Evolutionary conservation across 2,329 filamentous ascomycete species (phyloP).

Genomic region (Microdochium paspali): DNA sequence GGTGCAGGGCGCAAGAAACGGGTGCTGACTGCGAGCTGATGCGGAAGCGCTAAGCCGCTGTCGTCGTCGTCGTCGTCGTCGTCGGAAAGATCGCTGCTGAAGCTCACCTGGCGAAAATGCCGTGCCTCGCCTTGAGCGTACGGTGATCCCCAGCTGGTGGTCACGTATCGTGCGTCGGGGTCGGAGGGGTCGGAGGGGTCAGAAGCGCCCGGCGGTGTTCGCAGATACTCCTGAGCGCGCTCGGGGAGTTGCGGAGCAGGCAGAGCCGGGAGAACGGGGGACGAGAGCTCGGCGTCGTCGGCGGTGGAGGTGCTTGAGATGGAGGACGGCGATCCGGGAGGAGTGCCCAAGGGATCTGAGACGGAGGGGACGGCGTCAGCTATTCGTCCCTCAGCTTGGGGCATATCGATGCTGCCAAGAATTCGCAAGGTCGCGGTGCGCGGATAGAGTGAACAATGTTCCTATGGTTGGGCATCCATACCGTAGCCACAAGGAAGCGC

Average conservation of each 20-base stretch:
- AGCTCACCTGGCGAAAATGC: slow-evolving; percentile 39
- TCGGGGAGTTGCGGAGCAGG: slow-evolving; percentile 48
- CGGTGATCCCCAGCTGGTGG: slow-evolving; percentile 86
- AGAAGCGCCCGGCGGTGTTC: slow-evolving; percentile 39
- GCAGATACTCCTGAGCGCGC: slow-evolving; percentile 43
- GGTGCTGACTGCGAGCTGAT: slow-evolving; percentile 52
- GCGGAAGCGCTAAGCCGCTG: slow-evolving; percentile 37
- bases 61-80: slow-evolving; percentile 19
- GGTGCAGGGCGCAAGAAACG: slow-evolving; percentile 52
- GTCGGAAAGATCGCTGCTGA: slow-evolving; percentile 50
- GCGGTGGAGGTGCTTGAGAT: slow-evolving; percentile 54
- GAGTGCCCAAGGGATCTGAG: slow-evolving; percentile 9
- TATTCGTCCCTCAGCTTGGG: background rate
- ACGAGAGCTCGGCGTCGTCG: slow-evolving; percentile 40
- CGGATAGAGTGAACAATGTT: background rate
- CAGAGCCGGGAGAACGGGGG: slow-evolving; percentile 49
- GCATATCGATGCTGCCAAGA: background rate
- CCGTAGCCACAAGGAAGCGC: background rate
- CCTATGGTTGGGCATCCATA: background rate
- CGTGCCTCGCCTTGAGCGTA: slow-evolving; percentile 58
- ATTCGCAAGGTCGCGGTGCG: background rate
- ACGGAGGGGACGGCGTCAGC: background rate
- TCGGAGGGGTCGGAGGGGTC: slow-evolving; percentile 26
- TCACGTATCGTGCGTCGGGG: slow-evolving; percentile 42
- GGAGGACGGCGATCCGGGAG: slow-evolving; percentile 43